A percentile compares a stretch with the other conserved stretches of the same genome.
phyloP scores from a whole-genome alignment of 2,329 filamentous ascomycete species.

The Achaetomium macrosporum region DNA sequence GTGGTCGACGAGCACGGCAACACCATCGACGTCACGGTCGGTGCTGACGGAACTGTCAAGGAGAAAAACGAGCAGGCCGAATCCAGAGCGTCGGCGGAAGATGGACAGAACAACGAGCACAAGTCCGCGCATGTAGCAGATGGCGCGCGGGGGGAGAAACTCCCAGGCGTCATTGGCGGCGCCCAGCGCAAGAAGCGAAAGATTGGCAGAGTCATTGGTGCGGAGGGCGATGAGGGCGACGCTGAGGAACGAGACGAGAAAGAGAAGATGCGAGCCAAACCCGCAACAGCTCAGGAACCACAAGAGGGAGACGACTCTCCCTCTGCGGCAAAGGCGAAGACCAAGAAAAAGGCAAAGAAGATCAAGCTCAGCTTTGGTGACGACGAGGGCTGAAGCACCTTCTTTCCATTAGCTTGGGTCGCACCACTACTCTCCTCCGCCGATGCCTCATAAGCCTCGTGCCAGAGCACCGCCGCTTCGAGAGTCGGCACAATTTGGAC shows the following conservation, averaged over 20 bases:
- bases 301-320: conserved; percentile 2
- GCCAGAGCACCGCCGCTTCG: background rate
- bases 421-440: background rate
- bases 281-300: conserved; percentile 1
- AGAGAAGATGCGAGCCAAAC: background rate
- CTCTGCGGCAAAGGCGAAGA: conserved; percentile 10
- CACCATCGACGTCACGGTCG: conserved; percentile 41
- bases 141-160: conserved; percentile 20
- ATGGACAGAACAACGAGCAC: conserved; percentile 19
- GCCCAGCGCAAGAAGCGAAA: conserved; percentile 26
- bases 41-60: conserved; percentile 39
- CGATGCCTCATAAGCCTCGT: background rate
- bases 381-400: conserved; percentile 41
- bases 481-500: background rate
- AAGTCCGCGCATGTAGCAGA: conserved; percentile 10
- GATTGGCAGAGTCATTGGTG: conserved; percentile 50
- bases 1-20: conserved; percentile 70
- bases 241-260: conserved; percentile 20
- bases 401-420: background rate
- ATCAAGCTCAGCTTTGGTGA: conserved; percentile 64
- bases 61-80: conserved; percentile 28
- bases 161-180: conserved; percentile 17
- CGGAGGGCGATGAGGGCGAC: conserved; percentile 29
- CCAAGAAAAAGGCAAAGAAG: conserved; percentile 55
- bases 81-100: conserved; percentile 21